Conservation (phyloP, 805 yeast genomes). For the Starmerella vaccinii region DNA sequence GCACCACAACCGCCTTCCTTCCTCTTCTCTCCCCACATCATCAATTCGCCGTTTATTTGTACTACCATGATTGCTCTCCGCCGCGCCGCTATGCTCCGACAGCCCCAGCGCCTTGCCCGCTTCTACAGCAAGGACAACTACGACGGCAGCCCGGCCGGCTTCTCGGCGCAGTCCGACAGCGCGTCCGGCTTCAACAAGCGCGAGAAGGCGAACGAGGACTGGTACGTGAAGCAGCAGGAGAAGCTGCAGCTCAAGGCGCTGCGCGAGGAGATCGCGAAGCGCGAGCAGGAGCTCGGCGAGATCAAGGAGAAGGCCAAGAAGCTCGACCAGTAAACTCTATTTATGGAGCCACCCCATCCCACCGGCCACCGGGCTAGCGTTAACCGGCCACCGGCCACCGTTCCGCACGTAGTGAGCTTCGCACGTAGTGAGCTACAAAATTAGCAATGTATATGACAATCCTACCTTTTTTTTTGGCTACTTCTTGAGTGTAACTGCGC, state of each 20-base stretch:
- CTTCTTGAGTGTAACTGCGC: too few relatives aligned
- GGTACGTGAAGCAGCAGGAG: slow-evolving; percentile 79
- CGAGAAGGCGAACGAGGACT: slow-evolving; percentile 88
- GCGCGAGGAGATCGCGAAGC: slow-evolving; percentile 26
- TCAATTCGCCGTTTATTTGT: background rate
- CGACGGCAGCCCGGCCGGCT: slow-evolving; percentile 18
- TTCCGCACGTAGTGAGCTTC: too few relatives aligned
- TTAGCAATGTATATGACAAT: too few relatives aligned
- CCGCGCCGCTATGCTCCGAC: slow-evolving; percentile 10
- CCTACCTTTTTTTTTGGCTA: too few relatives aligned
- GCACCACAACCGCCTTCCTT: background rate
- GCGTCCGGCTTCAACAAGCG: slow-evolving; percentile 68
- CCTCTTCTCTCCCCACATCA: background rate
- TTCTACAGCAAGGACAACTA: slow-evolving; percentile 15
- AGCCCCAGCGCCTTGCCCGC: slow-evolving; percentile 16
- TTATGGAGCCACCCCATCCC: too few relatives aligned
- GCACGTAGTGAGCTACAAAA: too few relatives aligned
- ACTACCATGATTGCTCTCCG: slow-evolving; percentile 17
- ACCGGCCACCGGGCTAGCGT: too few relatives aligned
- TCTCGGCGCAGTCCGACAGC: slow-evolving; percentile 23
- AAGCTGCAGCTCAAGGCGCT: slow-evolving; percentile 66
- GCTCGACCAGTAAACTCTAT: slow-evolving; percentile 13
- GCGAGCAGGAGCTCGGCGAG: slow-evolving; percentile 27
- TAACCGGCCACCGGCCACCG: too few relatives aligned
- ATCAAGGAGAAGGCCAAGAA: slow-evolving; percentile 26